These are phyloP conservation scores for Maudiozyma bulderi DNA, from an alignment of 805 yeast species.

Conservation along the genomic window DNA sequence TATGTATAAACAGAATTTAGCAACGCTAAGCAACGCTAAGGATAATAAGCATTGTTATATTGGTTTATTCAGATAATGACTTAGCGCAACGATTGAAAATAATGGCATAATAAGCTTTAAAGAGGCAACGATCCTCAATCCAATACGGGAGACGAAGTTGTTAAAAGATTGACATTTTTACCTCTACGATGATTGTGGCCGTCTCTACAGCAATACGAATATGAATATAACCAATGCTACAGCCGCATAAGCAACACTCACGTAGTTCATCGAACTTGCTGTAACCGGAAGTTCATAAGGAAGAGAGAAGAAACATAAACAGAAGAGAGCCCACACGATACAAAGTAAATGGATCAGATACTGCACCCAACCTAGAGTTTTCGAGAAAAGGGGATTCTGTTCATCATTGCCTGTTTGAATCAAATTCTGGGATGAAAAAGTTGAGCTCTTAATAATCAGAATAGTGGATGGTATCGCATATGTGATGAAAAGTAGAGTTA, in stretches of 20 bases:
- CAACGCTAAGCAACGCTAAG: no score
- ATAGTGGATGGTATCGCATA: constrained; percentile 40
- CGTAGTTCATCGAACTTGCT: constrained; percentile 46
- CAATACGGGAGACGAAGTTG: no score
- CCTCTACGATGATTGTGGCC: neutral
- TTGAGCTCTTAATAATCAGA: neutral
- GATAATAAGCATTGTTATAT: no score
- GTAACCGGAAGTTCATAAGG: constrained; percentile 46
- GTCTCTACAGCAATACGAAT: neutral
- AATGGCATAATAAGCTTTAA: no score
- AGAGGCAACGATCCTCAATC: no score
- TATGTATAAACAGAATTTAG: no score
- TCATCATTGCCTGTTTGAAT: neutral
- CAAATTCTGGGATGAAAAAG: neutral
- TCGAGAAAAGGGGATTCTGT: neutral
- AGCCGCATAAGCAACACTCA: constrained; percentile 37
- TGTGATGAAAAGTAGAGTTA: constrained; percentile 47
- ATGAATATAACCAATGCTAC: neutral
- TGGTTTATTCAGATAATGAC: no score
- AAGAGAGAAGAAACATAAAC: constrained; percentile 41
- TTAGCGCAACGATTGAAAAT: no score
- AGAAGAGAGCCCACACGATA: constrained; percentile 40
- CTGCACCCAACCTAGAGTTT: neutral
- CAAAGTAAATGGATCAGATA: constrained; percentile 31
- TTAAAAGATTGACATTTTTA: no score